A percentile compares a stretch with the other conserved stretches of the same genome.
Conservation (phyloP, 352 stramenopile genomes). For the Pythium pyrilobum region DNA sequence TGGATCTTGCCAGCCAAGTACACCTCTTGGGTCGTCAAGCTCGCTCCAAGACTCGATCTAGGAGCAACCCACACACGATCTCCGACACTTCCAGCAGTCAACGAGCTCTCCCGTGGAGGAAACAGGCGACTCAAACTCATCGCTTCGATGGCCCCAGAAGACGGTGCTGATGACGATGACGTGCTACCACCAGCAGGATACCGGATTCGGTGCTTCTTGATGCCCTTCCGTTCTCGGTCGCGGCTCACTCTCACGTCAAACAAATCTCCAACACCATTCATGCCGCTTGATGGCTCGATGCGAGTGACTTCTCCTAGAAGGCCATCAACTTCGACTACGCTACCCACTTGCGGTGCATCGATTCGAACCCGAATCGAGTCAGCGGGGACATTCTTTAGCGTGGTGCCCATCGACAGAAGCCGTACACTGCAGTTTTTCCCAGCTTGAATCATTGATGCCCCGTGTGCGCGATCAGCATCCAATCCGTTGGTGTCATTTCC, state of each 20-base stretch:
- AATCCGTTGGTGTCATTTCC: not conserved
- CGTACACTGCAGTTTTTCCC: constrained; percentile 24
- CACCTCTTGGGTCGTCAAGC: constrained; percentile 24
- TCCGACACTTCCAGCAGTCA: constrained; percentile 41
- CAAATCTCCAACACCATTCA: constrained; percentile 4
- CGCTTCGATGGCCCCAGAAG: constrained; percentile 38
- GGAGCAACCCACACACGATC: constrained; percentile 65
- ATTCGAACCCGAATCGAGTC: constrained; percentile 33
- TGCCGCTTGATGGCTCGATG: constrained; percentile 16
- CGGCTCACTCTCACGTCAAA: constrained; percentile 49
- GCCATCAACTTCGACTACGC: constrained; percentile 67
- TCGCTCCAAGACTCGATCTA: not conserved
- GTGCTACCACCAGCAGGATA: constrained; percentile 31
- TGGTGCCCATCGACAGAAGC: constrained; percentile 26
- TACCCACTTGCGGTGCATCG: constrained; percentile 48
- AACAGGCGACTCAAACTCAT: constrained; percentile 74
- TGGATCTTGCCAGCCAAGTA: constrained; percentile 57
- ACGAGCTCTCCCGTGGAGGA: constrained; percentile 51
- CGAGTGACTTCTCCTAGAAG: constrained; percentile 52
- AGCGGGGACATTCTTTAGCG: constrained; percentile 41
- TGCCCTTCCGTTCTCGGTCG: constrained; percentile 46
- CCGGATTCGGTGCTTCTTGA: constrained; percentile 44
- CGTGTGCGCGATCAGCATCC: not conserved
- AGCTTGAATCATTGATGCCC: constrained; percentile 14
- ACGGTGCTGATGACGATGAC: not conserved